A percentile compares a stretch with the other conserved stretches of the same genome.
These are phyloP conservation scores for Filobasidium uniguttulatum DNA, from an alignment of 1,284 basidiomycete genomes.

Conservation along the genomic window DNA sequence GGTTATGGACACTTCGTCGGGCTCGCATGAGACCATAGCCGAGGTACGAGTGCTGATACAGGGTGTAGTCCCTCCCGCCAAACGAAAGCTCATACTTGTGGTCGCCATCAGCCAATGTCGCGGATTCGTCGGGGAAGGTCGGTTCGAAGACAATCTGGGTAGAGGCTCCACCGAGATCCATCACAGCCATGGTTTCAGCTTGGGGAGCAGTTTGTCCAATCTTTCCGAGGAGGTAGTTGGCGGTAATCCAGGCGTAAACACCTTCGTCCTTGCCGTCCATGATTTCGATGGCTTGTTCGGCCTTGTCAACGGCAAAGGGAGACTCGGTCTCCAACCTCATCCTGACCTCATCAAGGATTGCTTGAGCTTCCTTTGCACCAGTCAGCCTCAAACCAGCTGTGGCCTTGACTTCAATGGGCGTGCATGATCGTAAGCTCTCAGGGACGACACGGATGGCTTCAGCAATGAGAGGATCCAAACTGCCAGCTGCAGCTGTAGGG, in stretches of 20 bases:
- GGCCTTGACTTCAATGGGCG: slow-evolving; percentile 85
- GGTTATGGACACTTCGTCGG: slow-evolving; percentile 66
- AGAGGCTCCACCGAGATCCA: slow-evolving; percentile 91
- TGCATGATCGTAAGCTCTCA: slow-evolving; percentile 51
- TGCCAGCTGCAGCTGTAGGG: slow-evolving; percentile 59
- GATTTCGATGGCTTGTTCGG: slow-evolving; percentile 56
- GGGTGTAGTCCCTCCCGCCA: slow-evolving; percentile 52
- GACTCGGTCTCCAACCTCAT: slow-evolving; percentile 50
- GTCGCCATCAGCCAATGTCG: slow-evolving; percentile 63
- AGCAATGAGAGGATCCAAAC: slow-evolving; percentile 66
- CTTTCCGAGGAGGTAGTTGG: slow-evolving; percentile 75
- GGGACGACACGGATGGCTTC: slow-evolving; percentile 71
- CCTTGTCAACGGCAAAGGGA: slow-evolving; percentile 54
- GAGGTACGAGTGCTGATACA: slow-evolving; percentile 92
- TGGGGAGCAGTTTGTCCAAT: slow-evolving; percentile 47
- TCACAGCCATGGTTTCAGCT: slow-evolving; percentile 64
- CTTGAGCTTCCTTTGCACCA: slow-evolving; percentile 50
- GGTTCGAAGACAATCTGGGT: slow-evolving; percentile 98
- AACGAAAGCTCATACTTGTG: slow-evolving; percentile 83
- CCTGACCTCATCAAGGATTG: slow-evolving; percentile 67
- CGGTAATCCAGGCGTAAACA: slow-evolving; percentile 96
- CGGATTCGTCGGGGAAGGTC: slow-evolving; percentile 42
- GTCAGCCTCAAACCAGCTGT: slow-evolving; percentile 81
- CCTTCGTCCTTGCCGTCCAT: slow-evolving; percentile 96
- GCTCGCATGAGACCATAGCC: slow-evolving; percentile 94